Base-by-base conservation (phyloP, 1,284 basidiomycete genomes). In the Puccinia triticina region DNA sequence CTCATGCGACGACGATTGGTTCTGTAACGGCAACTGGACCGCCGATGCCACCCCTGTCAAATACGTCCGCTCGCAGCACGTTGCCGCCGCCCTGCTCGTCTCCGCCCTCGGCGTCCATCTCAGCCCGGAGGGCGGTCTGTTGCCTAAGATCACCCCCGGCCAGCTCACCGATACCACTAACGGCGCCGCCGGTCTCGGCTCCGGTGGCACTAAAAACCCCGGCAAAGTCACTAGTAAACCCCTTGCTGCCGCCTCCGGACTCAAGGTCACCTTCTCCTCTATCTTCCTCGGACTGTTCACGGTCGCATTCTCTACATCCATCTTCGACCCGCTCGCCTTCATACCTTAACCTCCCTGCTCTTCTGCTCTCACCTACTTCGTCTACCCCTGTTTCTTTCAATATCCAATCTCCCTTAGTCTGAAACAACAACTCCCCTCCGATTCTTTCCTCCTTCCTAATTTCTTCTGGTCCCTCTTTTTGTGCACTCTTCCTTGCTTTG, bases 11-110 rank as follows among this genome's bases (percentile, higher is more conserved):
- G 32, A 50, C 32, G 48, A 76, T 12, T 82, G 72, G 73, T 76
- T 76, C 37, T 82, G 80, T 75, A 73, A 73, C 32, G 80, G 80
- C 7, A 82, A 82, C 34, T 82, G 80, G 80, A 82, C 80, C 18
- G 23, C 50, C 5, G 80, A 82, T 26, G 67, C 57, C 3, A 57
- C 50, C 21, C 73, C 80, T 0, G 53, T 82, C 26, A 82, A 82
- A 50, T 82, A 82, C 75, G 73, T 82, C 10, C 80, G 80, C 11
- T 75, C 71, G 34, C 80, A 82, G n/a, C 80, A 82, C 64, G 80
- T 82, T 40, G 67, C 72, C 23, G 26, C 80, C 2, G 72, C 80
- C 5, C 61, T 82, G 4, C 50, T 82, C 14, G 80, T 82, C 5
- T 73, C 80, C 34, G 73, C 73, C 29, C 34, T 82, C 1, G 80